phyloP scores from a whole-genome alignment of 805 yeast species.

The Yamadazyma nakazawae region DNA sequence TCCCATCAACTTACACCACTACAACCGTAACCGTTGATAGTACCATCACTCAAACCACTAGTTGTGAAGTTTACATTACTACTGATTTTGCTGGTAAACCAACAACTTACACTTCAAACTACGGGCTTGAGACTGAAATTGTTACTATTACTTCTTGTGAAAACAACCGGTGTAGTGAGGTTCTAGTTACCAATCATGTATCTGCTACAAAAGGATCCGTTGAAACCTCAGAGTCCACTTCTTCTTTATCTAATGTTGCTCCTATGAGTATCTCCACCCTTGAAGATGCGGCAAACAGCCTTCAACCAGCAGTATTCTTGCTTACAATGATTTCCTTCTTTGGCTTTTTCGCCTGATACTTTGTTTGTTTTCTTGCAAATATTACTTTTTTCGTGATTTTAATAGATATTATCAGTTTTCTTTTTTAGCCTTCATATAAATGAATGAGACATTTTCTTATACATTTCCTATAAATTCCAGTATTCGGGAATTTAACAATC shows the following conservation, averaged over 20 bases:
- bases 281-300: slow-evolving; percentile 1
- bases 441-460: no score
- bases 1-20: slow-evolving; percentile 12
- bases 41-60: slow-evolving; percentile 8
- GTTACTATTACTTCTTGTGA: slow-evolving; percentile 38
- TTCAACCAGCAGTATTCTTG: slow-evolving; percentile 1
- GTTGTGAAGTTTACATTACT: slow-evolving; percentile 14
- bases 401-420: not conserved
- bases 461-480: no score
- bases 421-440: no score
- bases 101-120: slow-evolving; percentile 10
- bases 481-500: no score
- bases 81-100: slow-evolving; percentile 7
- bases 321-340: slow-evolving; percentile 6
- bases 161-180: slow-evolving; percentile 25
- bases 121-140: slow-evolving; percentile 22
- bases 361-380: not conserved
- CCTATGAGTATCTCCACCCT: slow-evolving; percentile 3
- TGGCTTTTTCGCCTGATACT: slow-evolving; percentile 5
- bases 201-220: slow-evolving; percentile 15
- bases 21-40: not conserved
- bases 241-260: slow-evolving; percentile 4
- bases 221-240: slow-evolving; percentile 12
- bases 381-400: not conserved
- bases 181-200: slow-evolving; percentile 33